These are phyloP conservation scores for Litchi chinensis DNA, from an alignment of 345 rosid species.

Conservation along the genomic window DNA sequence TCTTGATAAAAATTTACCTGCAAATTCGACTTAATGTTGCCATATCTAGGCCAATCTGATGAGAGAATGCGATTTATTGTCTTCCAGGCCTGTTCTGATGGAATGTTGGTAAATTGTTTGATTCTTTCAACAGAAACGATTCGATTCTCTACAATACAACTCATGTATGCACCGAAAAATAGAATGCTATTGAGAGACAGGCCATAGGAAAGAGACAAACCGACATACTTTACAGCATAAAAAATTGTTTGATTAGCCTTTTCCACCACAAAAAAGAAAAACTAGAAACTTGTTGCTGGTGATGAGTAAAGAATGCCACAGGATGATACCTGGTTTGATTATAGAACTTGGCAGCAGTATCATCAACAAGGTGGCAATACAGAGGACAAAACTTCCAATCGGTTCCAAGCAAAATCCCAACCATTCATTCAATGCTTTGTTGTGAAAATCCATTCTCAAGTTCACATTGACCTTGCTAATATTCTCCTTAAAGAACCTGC, in stretches of 20 bases:
- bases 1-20: slow-evolving; percentile 43
- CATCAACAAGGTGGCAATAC: slow-evolving; percentile 76
- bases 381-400: slow-evolving; percentile 69
- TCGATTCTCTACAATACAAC: slow-evolving; percentile 84
- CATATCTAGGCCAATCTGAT: slow-evolving; percentile 70
- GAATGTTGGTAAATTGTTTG: slow-evolving; percentile 75
- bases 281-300: background rate
- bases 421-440: slow-evolving; percentile 87
- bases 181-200: slow-evolving; percentile 77
- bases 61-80: slow-evolving; percentile 58
- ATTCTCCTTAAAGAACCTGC: slow-evolving; percentile 61
- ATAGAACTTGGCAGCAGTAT: slow-evolving; percentile 74
- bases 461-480: slow-evolving; percentile 60
- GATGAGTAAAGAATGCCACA: background rate
- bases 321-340: slow-evolving; percentile 64
- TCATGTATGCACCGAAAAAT: slow-evolving; percentile 73
- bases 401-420: slow-evolving; percentile 77
- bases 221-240: slow-evolving; percentile 63
- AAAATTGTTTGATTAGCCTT: slow-evolving; percentile 4
- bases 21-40: slow-evolving; percentile 74
- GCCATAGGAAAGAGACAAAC: slow-evolving; percentile 88
- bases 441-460: slow-evolving; percentile 86
- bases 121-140: slow-evolving; percentile 96
- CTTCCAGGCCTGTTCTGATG: slow-evolving; percentile 76
- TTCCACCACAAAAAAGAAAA: background rate